These are phyloP conservation scores for Trypethelium eluteriae DNA, from an alignment of 495 filamentous ascomycete genomes.

Conservation along the genomic window DNA sequence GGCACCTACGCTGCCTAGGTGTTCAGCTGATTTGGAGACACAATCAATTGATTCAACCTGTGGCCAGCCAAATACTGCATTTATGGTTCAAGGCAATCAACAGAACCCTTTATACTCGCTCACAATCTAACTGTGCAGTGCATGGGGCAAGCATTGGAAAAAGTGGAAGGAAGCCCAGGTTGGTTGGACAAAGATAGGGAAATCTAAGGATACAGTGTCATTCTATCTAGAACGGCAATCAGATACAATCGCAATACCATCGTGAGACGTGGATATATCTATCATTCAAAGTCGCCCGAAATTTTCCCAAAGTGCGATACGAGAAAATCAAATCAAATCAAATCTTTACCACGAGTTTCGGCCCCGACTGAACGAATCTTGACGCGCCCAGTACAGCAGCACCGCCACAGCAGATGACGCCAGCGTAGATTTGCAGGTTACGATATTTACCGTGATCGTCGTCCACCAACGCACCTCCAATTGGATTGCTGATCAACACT, in stretches of 20 bases:
- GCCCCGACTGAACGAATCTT: constrained; percentile 32
- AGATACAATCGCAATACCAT: background rate
- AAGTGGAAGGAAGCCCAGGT: no score
- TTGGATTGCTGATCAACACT: constrained; percentile 61
- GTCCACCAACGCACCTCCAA: constrained; percentile 60
- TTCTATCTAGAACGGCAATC: no score
- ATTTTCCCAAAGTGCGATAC: background rate
- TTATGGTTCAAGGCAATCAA: no score
- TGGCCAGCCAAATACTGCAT: no score
- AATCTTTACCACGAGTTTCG: constrained; percentile 33
- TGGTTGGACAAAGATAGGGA: no score
- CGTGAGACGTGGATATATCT: background rate
- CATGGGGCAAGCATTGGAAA: no score
- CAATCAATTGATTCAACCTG: no score
- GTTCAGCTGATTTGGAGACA: no score
- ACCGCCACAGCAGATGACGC: constrained; percentile 50
- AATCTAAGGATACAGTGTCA: no score
- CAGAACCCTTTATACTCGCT: no score
- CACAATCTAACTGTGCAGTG: no score
- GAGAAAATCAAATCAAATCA: constrained; percentile 14
- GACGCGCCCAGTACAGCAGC: constrained; percentile 43
- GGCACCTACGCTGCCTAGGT: no score
- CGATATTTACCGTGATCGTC: constrained; percentile 49
- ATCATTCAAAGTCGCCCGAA: background rate
- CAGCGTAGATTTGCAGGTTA: constrained; percentile 60